Evolutionary conservation across 495 filamentous ascomycete species (phyloP).

Genomic region (Penicillium roqueforti): DNA sequence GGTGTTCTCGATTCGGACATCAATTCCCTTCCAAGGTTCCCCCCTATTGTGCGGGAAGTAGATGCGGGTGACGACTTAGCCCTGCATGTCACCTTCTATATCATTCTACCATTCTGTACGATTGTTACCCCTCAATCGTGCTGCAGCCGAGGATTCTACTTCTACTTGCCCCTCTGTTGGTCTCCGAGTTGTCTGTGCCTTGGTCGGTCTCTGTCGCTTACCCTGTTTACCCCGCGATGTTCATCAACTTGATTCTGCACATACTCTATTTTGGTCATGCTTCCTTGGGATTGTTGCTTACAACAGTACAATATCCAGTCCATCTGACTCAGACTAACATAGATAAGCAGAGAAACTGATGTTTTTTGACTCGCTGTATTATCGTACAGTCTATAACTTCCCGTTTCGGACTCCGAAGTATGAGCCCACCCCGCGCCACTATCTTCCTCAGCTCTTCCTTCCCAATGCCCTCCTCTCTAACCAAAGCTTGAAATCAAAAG

Average conservation of each 20-base stretch:
- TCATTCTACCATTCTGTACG: background rate
- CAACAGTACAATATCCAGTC: background rate
- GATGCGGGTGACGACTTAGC: background rate
- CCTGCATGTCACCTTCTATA: slow-evolving; percentile 3
- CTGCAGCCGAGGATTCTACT: background rate
- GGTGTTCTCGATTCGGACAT: background rate
- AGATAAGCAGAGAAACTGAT: background rate
- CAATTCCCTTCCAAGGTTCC: background rate
- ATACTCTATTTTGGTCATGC: background rate
- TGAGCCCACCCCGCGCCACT: background rate
- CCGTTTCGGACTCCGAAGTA: background rate
- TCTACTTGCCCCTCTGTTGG: background rate
- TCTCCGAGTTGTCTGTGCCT: background rate
- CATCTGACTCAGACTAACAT: background rate
- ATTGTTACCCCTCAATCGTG: background rate
- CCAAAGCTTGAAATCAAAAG: slow-evolving; percentile 27
- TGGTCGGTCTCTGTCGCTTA: background rate
- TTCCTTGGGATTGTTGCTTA: background rate
- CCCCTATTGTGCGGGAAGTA: background rate
- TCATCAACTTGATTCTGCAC: background rate
- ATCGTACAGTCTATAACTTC: background rate
- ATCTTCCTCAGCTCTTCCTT: background rate
- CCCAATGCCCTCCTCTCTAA: slow-evolving; percentile 7
- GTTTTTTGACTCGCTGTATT: background rate
- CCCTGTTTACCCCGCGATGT: background rate